These are phyloP conservation scores for Naumovozyma castellii DNA, from an alignment of 805 yeast species.

Conservation along the genomic window DNA sequence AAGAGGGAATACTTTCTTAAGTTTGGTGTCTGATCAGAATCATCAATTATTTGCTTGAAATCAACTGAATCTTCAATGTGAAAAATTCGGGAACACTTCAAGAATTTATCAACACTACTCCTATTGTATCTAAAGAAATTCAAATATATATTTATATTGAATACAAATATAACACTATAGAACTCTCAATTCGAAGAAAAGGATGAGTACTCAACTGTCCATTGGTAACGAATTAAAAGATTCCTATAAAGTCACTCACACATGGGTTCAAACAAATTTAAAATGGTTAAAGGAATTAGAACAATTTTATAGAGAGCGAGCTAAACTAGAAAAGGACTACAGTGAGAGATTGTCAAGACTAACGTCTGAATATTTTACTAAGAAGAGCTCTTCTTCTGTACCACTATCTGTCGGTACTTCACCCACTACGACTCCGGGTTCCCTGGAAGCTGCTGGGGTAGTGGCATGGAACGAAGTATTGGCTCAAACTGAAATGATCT, in stretches of 20 bases:
- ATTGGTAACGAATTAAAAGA: slow-evolving; percentile 75
- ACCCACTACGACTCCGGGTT: slow-evolving; percentile 90
- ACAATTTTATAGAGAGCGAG: slow-evolving; percentile 73
- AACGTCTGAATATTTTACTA: slow-evolving; percentile 60
- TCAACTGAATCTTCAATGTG: not conserved
- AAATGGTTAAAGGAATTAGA: slow-evolving; percentile 73
- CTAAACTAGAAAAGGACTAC: slow-evolving; percentile 76
- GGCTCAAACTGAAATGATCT: slow-evolving; percentile 70
- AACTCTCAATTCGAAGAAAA: not conserved
- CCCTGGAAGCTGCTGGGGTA: slow-evolving; percentile 76
- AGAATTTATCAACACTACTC: not conserved
- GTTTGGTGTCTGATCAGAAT: no score
- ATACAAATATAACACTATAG: no score
- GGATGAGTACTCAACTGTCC: slow-evolving; percentile 23
- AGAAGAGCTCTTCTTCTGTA: slow-evolving; percentile 62
- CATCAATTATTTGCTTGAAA: not conserved
- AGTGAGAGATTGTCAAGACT: slow-evolving; percentile 55
- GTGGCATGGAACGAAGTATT: slow-evolving; percentile 88
- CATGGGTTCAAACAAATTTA: slow-evolving; percentile 70
- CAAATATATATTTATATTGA: no score
- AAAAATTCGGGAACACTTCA: not conserved
- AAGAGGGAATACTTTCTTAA: no score
- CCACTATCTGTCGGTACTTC: slow-evolving; percentile 78
- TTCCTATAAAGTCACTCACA: slow-evolving; percentile 63
- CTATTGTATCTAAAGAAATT: not conserved